Evolutionary conservation across 2,329 filamentous ascomycete species (phyloP).

Genomic region (Verticillium nonalfalfae): DNA sequence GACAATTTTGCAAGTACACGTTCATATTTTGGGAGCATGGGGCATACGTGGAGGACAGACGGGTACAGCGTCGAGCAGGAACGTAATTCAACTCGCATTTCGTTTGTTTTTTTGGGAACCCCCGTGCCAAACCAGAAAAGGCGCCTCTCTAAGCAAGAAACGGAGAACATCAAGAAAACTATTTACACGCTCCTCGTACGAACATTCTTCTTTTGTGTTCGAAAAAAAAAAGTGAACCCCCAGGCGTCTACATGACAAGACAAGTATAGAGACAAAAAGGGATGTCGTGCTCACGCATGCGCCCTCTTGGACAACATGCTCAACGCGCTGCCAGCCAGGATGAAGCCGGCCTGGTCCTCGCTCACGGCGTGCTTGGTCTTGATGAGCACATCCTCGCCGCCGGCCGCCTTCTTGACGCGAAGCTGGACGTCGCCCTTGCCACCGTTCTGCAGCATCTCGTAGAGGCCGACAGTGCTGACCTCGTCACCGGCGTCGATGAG

Average conservation of each 20-base stretch:
- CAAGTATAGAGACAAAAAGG: not conserved
- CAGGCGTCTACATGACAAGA: not conserved
- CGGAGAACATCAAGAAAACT: not conserved
- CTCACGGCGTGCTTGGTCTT: constrained; percentile 83
- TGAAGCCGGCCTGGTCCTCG: constrained; percentile 85
- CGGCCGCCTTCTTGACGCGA: constrained; percentile 53
- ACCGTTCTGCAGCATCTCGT: constrained; percentile 70
- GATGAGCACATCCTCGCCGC: constrained; percentile 62
- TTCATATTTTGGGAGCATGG: not conserved
- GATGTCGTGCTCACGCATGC: constrained; percentile 2
- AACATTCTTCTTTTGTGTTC: not conserved
- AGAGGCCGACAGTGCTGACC: constrained; percentile 75
- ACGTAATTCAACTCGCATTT: not conserved
- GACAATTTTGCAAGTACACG: no score
- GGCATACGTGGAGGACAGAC: not conserved
- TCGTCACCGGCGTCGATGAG: constrained; percentile 75
- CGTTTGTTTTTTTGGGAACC: not conserved
- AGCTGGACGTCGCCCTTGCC: constrained; percentile 74
- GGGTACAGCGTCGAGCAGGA: not conserved
- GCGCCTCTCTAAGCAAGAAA: not conserved
- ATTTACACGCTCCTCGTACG: not conserved
- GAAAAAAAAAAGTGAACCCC: not conserved
- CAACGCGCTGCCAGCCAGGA: constrained; percentile 87
- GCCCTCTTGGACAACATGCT: constrained; percentile 71
- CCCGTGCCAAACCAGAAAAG: not conserved